phyloP scores from a whole-genome alignment of 805 yeast genomes.

The Saturnispora saitoi region DNA sequence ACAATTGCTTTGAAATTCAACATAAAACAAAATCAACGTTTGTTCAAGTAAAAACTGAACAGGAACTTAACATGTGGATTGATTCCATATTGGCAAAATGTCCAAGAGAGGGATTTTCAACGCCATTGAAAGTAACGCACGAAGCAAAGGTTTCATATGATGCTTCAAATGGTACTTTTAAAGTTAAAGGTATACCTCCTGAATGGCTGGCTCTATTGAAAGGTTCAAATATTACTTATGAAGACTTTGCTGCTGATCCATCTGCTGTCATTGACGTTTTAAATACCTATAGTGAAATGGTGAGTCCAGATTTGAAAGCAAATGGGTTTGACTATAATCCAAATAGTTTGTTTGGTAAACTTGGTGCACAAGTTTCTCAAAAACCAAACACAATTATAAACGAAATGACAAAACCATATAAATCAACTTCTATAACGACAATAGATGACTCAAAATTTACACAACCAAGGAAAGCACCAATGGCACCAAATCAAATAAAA shows the following conservation, averaged over 20 bases:
- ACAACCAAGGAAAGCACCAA: slow-evolving; percentile 30
- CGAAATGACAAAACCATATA: slow-evolving; percentile 29
- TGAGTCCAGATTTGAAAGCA: slow-evolving; percentile 30
- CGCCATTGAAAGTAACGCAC: slow-evolving; percentile 92
- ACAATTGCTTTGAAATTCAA: slow-evolving; percentile 74
- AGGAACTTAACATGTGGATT: slow-evolving; percentile 82
- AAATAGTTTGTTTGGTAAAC: slow-evolving; percentile 11
- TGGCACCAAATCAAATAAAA: slow-evolving; percentile 20
- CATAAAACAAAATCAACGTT: slow-evolving; percentile 58
- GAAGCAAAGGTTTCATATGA: slow-evolving; percentile 85
- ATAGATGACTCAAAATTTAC: slow-evolving; percentile 18
- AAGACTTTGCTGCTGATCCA: slow-evolving; percentile 56
- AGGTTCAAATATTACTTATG: slow-evolving; percentile 51
- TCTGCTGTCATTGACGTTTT: slow-evolving; percentile 55
- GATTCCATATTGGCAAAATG: slow-evolving; percentile 78
- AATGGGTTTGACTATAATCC: slow-evolving; percentile 3
- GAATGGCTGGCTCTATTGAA: slow-evolving; percentile 49
- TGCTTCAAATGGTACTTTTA: slow-evolving; percentile 57
- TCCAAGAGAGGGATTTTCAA: slow-evolving; percentile 62
- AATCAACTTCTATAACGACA: slow-evolving; percentile 17
- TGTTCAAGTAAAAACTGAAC: slow-evolving; percentile 67
- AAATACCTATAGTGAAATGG: slow-evolving; percentile 40
- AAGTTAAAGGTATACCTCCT: slow-evolving; percentile 44
- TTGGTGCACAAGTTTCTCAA: slow-evolving; percentile 12
- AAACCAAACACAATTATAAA: slow-evolving; percentile 15